phyloP scores from a whole-genome alignment of 768 basidiomycete species.

The Leccinum ochraceum region DNA sequence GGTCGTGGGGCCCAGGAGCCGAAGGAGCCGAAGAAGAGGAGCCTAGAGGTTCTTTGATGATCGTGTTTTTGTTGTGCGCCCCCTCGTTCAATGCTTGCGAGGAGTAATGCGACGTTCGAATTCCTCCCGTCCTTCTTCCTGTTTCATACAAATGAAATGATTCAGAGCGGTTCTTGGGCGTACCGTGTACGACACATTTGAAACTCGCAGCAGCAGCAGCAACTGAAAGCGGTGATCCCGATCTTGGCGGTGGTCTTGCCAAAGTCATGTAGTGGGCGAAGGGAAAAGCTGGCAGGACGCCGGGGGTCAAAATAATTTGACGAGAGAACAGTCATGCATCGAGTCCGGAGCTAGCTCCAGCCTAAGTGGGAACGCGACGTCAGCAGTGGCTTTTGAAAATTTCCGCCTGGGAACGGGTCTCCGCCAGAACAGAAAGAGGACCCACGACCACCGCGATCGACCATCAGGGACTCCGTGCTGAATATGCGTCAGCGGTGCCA shows the following conservation, averaged over 20 bases:
- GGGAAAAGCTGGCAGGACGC: slow-evolving; percentile 1
- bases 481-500: slow-evolving; percentile 7
- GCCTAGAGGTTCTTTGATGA: slow-evolving; percentile 3
- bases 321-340: not conserved
- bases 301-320: not conserved
- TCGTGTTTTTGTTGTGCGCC: slow-evolving; percentile 10
- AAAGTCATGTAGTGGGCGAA: not conserved
- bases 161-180: slow-evolving; percentile 1
- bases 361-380: slow-evolving; percentile 1
- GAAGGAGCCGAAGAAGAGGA: not conserved
- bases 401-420: slow-evolving; percentile 19
- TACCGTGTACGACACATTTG: slow-evolving; percentile 3
- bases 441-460: slow-evolving; percentile 18
- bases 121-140: slow-evolving; percentile 15
- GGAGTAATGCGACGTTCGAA: slow-evolving; percentile 13
- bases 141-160: slow-evolving; percentile 29
- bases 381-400: slow-evolving; percentile 6
- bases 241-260: slow-evolving; percentile 4
- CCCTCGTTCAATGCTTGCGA: slow-evolving; percentile 6
- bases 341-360: not conserved
- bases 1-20: slow-evolving; percentile 1
- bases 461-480: not conserved
- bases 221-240: not conserved
- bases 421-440: slow-evolving; percentile 1
- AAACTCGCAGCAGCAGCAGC: slow-evolving; percentile 10